Evolutionary conservation across 2,329 filamentous ascomycete species (phyloP), one percentile per base, ranked within the genome.

Genomic region (Chrysoporthe puriensis): DNA sequence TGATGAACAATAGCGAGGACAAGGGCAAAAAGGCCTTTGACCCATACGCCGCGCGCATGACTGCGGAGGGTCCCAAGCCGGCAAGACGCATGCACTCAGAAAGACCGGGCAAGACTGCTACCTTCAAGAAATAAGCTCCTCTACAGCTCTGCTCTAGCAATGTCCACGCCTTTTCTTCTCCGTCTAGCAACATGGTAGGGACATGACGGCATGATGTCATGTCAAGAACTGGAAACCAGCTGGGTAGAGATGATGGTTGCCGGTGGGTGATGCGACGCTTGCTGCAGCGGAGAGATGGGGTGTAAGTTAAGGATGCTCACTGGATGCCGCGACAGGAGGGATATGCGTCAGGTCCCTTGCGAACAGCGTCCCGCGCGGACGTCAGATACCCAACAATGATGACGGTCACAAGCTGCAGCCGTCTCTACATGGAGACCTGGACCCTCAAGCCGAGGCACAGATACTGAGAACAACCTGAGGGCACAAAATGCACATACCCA

Each of bases 41-140:
- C 46, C 77, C 77, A 2, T 78, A 79, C 66, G 70, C 62, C 18
- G 66, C 69, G 40, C 75, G 72, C 61, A 75, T 74, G 68, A 72
- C 69, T 2, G 72, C 72, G 1, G 74, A 76, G 16, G 77, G 73
- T 7, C 76, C 75, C 43, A 73, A 75, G 71, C 73, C 73, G 13
- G 77, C 73, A 54, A 71, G 76, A 65, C 72, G 72, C 66, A 73
- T 75, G 72, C 75, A 78, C 57, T 72, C 72, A 26, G 77, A 76
- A 60, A 73, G 73, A 73, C 68, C 71, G 36, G 75, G 75, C 40
- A 79, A 78, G 72, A 74, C 75, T 32, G 77, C 78, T 13, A 79
- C 77, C 54, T 83, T 82, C n/a, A 81, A 81, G 73, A 81, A 80
- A 63, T 76, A 66, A 74, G 54, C 4, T 18, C 11, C 2, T 56